phyloP scores from a whole-genome alignment of 1,284 basidiomycete genomes.

The Fomitopsis palustris region DNA sequence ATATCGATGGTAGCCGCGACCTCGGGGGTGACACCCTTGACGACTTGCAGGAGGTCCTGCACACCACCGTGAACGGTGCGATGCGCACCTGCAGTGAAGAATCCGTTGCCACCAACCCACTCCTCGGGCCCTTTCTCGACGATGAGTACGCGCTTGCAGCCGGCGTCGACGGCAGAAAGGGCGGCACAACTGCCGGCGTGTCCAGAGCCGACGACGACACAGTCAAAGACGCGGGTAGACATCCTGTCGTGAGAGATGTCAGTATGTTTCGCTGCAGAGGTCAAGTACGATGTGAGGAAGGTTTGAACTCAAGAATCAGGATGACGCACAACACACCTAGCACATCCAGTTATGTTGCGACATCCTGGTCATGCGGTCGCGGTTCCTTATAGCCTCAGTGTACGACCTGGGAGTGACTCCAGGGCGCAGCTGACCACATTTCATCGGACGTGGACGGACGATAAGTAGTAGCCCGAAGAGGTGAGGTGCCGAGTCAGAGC shows the following conservation, averaged over 20 bases:
- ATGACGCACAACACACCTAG: neutral
- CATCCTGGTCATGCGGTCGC: too few species aligned
- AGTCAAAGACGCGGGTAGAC: constrained; percentile 36
- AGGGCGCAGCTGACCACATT: too few species aligned
- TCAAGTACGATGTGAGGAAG: neutral
- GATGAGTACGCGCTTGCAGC: constrained; percentile 56
- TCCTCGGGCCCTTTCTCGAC: constrained; percentile 61
- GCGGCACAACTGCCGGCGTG: constrained; percentile 67
- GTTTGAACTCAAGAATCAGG: neutral
- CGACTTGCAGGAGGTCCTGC: constrained; percentile 51
- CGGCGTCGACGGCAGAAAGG: constrained; percentile 52
- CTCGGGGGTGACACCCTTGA: constrained; percentile 43
- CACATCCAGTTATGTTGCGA: neutral
- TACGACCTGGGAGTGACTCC: neutral
- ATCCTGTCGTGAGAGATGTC: neutral
- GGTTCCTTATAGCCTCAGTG: too few species aligned
- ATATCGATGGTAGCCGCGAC: constrained; percentile 49
- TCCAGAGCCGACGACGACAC: constrained; percentile 63
- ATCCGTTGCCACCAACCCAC: constrained; percentile 69
- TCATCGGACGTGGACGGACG: too few species aligned
- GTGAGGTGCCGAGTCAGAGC: too few species aligned
- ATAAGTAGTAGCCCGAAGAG: too few species aligned
- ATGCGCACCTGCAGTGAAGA: constrained; percentile 66
- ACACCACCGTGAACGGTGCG: constrained; percentile 60
- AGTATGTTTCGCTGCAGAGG: neutral